These are phyloP conservation scores for Coemansia sp. DNA, from an alignment of 192 early-diverging fungal genomes.

Conservation along the genomic window DNA sequence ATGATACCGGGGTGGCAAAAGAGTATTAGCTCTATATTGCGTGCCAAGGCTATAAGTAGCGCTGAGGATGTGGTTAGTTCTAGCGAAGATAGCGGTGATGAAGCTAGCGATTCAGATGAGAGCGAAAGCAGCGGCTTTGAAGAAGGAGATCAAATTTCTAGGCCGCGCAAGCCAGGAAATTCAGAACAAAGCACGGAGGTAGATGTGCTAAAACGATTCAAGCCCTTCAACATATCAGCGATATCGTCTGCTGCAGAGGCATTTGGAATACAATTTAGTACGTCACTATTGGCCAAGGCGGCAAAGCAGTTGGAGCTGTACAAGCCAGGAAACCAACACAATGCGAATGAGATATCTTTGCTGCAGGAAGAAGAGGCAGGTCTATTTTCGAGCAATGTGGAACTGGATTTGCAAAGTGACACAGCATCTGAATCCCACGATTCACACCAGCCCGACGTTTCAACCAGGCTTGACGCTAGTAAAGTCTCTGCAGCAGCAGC, in stretches of 20 bases:
- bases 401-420: background rate
- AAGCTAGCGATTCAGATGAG: slow-evolving; percentile 6
- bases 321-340: background rate
- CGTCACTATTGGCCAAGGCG: slow-evolving; percentile 25
- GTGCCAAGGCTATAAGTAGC: slow-evolving; percentile 32
- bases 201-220: slow-evolving; percentile 24
- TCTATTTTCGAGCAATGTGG: background rate
- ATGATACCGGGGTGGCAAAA: slow-evolving; percentile 50
- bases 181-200: background rate
- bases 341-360: background rate
- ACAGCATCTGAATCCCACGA: background rate
- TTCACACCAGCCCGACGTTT: slow-evolving; percentile 21
- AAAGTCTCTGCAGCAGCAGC: background rate
- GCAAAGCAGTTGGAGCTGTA: slow-evolving; percentile 18
- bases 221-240: slow-evolving; percentile 51
- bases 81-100: slow-evolving; percentile 5
- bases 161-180: background rate
- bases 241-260: slow-evolving; percentile 54
- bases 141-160: background rate
- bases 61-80: slow-evolving; percentile 12
- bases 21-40: slow-evolving; percentile 34
- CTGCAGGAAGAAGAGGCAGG: background rate
- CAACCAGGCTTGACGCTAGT: background rate
- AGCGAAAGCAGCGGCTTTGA: slow-evolving; percentile 3
- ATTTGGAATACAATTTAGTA: slow-evolving; percentile 56